Evolutionary conservation across 2,329 filamentous ascomycete genomes (phyloP).

Genomic region (Dendrostoma leiphaemia): DNA sequence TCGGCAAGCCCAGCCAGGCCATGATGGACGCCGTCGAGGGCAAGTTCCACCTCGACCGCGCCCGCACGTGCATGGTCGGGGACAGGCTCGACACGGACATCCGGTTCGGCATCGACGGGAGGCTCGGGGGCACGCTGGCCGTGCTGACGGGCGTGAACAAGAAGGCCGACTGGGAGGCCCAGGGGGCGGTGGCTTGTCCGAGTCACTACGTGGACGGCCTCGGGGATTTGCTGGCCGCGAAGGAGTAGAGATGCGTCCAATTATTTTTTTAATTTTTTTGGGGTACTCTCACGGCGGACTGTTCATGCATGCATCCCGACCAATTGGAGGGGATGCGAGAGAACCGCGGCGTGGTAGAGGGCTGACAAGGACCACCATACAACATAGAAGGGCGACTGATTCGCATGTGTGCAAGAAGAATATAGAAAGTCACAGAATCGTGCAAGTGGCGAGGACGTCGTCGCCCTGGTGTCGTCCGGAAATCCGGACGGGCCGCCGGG

Average conservation of each 20-base stretch:
- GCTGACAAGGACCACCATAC: background rate
- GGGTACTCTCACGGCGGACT: background rate
- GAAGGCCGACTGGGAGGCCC: conserved; percentile 77
- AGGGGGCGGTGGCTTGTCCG: conserved; percentile 68
- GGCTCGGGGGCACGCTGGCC: conserved; percentile 84
- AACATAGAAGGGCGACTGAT: too few relatives aligned
- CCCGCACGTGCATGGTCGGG: conserved; percentile 90
- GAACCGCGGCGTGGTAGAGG: background rate
- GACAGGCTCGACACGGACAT: conserved; percentile 95
- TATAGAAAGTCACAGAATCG: too few relatives aligned
- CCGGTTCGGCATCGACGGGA: conserved; percentile 87
- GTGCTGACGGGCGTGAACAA: conserved; percentile 88
- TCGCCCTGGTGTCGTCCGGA: too few relatives aligned
- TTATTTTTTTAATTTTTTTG: too few relatives aligned
- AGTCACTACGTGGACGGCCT: conserved; percentile 82
- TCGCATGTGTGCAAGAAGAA: too few relatives aligned
- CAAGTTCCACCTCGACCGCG: conserved; percentile 85
- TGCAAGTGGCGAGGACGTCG: too few relatives aligned
- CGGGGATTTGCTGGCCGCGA: conserved; percentile 60
- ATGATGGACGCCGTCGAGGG: conserved; percentile 99
- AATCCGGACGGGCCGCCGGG: too few relatives aligned
- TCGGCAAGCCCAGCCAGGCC: conserved; percentile 94
- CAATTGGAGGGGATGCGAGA: background rate
- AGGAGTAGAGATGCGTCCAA: background rate
- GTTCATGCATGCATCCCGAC: too few relatives aligned